Percentiles rank a stretch among this genome's conserved stretches.
Evolutionary conservation across 2,329 filamentous ascomycete species (phyloP).

Genomic region (Hypoxylon sp.): DNA sequence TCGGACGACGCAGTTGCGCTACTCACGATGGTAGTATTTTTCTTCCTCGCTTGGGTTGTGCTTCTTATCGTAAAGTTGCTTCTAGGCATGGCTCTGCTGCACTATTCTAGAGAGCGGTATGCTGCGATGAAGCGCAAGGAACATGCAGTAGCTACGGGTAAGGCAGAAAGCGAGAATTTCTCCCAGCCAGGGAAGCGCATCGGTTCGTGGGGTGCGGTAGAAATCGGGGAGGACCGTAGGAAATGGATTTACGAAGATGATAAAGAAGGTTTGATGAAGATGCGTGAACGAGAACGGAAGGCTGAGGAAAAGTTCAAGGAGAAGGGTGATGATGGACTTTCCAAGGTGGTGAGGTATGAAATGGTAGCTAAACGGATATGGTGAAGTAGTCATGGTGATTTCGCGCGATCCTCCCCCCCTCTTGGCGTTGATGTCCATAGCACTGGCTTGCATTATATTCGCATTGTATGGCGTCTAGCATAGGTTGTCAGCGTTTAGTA

Average conservation of each 20-base stretch:
- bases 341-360: conserved; percentile 83
- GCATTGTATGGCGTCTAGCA: conserved; percentile 32
- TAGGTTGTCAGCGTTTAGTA: conserved; percentile 22
- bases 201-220: conserved; percentile 87
- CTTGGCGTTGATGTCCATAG: conserved; percentile 4
- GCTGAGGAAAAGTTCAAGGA: conserved; percentile 71
- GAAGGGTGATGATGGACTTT: conserved; percentile 65
- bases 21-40: conserved; percentile 86
- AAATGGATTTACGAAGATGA: conserved; percentile 91
- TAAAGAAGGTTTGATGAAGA: conserved; percentile 74
- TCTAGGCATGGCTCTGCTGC: conserved; percentile 88
- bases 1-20: conserved; percentile 82
- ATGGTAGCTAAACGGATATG: conserved; percentile 98
- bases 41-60: conserved; percentile 87
- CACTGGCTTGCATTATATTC: conserved; percentile 23
- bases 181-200: conserved; percentile 81
- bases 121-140: conserved; percentile 83
- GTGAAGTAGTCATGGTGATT: conserved; percentile 62
- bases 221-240: conserved; percentile 89
- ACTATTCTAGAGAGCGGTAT: conserved; percentile 84
- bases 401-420: not conserved
- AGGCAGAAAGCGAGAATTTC: conserved; percentile 68
- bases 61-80: conserved; percentile 88
- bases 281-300: conserved; percentile 75
- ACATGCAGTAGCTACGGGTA: conserved; percentile 62